Evolutionary conservation across 768 basidiomycete species (phyloP).

Genomic region (Sutorius australiensis): DNA sequence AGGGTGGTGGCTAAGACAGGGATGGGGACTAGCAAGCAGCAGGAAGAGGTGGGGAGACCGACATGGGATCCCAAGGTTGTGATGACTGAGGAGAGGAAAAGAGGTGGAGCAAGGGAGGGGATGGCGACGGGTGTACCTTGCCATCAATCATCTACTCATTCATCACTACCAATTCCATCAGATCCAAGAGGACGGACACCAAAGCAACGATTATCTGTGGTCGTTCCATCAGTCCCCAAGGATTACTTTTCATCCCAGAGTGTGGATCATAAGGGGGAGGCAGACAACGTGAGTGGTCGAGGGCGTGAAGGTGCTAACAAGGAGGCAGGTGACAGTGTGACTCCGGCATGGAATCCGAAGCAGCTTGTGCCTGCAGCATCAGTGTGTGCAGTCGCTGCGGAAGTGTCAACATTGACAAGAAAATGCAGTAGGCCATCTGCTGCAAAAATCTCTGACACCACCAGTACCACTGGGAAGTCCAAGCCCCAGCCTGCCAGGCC

Average conservation of each 20-base stretch:
- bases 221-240: conserved; percentile 25
- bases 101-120: neutral
- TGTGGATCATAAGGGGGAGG: neutral
- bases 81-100: conserved; percentile 1
- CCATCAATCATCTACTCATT: conserved; percentile 7
- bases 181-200: conserved; percentile 2
- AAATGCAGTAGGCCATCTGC: conserved; percentile 20
- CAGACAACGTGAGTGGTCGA: neutral
- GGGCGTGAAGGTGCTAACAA: neutral
- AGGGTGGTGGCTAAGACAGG: neutral
- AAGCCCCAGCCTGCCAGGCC: neutral
- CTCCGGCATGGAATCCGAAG: neutral
- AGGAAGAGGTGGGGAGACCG: neutral
- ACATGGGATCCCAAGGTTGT: neutral
- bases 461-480: conserved; percentile 1
- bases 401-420: conserved; percentile 16
- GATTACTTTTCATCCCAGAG: conserved; percentile 26
- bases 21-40: neutral
- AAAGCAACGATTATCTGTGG: conserved; percentile 27
- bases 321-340: neutral
- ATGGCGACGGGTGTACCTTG: neutral
- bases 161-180: conserved; percentile 5
- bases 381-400: conserved; percentile 19
- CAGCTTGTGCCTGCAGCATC: conserved; percentile 19
- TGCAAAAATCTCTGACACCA: conserved; percentile 5